Percentiles rank a stretch among this genome's conserved stretches.
phyloP scores from a whole-genome alignment of 2,329 filamentous ascomycete species.

The Metarhizium sp. region DNA sequence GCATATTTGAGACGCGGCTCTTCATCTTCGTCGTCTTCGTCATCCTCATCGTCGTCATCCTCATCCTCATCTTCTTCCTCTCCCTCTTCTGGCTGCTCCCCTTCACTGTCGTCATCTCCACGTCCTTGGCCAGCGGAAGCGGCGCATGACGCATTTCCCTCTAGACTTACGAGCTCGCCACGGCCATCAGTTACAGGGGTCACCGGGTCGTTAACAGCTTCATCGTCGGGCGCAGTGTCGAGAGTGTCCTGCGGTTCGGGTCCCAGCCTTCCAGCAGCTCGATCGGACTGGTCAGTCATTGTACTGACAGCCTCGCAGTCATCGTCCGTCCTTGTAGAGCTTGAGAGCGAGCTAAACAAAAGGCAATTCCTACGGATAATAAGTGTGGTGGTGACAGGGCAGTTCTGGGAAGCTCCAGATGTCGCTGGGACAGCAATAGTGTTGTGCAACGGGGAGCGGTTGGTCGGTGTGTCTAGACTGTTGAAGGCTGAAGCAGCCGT shows the following conservation, averaged over 20 bases:
- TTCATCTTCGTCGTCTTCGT: constrained; percentile 80
- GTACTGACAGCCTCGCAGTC: constrained; percentile 1
- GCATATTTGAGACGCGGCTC: constrained; percentile 93
- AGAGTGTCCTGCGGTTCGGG: not conserved
- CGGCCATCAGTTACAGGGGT: not conserved
- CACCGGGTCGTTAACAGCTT: not conserved
- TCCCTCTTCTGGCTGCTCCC: constrained; percentile 19
- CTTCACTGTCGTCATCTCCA: constrained; percentile 10
- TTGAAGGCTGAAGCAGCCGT: not conserved
- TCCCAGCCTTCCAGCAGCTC: not conserved
- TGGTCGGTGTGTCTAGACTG: not conserved
- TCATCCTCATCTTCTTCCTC: constrained; percentile 36
- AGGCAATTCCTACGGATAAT: not conserved
- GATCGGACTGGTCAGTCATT: constrained; percentile 8
- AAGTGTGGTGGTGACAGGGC: not conserved
- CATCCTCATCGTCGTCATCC: constrained; percentile 55
- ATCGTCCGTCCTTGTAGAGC: constrained; percentile 2
- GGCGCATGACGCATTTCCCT: not conserved
- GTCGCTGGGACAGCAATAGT: not conserved
- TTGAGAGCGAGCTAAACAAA: not conserved
- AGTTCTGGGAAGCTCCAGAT: not conserved
- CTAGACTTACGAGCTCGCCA: not conserved
- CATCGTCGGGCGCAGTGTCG: not conserved
- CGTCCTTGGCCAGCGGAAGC: not conserved
- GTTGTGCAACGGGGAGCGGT: not conserved